These are phyloP conservation scores for Laguncularia racemosa DNA, from an alignment of 345 rosid genomes.

Conservation along the genomic window DNA sequence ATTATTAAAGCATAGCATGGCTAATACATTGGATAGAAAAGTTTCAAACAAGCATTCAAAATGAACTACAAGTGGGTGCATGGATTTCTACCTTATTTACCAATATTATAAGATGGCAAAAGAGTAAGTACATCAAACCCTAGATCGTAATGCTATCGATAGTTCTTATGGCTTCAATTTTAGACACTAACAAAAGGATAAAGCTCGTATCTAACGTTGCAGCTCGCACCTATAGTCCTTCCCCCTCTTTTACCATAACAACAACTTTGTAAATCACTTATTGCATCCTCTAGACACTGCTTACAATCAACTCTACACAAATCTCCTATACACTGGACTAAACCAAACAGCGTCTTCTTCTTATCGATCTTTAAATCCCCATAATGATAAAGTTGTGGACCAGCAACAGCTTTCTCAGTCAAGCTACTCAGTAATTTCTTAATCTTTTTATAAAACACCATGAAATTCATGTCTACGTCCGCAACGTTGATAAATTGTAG, in stretches of 20 bases:
- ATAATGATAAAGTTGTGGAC: conserved; percentile 26
- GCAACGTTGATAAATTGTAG: conserved; percentile 27
- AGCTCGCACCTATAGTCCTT: conserved; percentile 44
- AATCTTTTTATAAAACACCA: conserved; percentile 25
- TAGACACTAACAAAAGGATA: conserved; percentile 34
- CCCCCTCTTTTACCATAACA: conserved; percentile 69
- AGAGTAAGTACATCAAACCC: no score
- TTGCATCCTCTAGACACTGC: conserved; percentile 36
- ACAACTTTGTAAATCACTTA: conserved; percentile 44
- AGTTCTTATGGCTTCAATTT: no score
- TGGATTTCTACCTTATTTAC: no score
- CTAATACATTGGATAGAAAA: no score
- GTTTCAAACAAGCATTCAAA: no score
- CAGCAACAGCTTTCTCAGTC: conserved; percentile 10
- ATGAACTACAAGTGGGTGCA: no score
- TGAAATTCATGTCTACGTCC: conserved; percentile 23
- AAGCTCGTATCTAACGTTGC: conserved; percentile 61
- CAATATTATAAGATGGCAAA: no score
- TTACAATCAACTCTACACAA: conserved; percentile 30
- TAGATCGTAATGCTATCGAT: no score
- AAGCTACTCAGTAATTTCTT: conserved; percentile 27
- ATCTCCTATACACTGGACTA: conserved; percentile 62
- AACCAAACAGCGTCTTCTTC: conserved; percentile 32
- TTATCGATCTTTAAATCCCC: conserved; percentile 33
- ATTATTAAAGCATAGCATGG: no score